Evolutionary conservation across 352 stramenopile genomes (phyloP).

Genomic region (Phytopythium litorale): DNA sequence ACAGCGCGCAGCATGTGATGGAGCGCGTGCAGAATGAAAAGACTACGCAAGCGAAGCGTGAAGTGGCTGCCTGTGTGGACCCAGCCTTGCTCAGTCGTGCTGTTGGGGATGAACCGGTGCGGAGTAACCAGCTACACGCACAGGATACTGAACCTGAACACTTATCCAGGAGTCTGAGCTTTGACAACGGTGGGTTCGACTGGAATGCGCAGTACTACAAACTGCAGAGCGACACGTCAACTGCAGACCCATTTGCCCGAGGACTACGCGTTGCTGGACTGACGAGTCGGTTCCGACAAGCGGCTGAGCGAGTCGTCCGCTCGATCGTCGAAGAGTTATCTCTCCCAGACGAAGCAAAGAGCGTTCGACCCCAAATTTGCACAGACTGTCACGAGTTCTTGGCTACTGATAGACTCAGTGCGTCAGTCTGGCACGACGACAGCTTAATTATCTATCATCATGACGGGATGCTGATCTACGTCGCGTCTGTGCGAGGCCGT

Average conservation of each 20-base stretch:
- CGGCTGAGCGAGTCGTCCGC: slow-evolving; percentile 7
- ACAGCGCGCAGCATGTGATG: slow-evolving; percentile 26
- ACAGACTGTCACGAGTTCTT: slow-evolving; percentile 35
- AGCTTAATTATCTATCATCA: slow-evolving; percentile 24
- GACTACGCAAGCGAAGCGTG: neutral
- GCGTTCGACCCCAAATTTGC: slow-evolving; percentile 6
- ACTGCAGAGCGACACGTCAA: neutral
- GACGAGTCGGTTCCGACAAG: neutral
- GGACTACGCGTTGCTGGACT: neutral
- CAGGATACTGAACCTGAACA: neutral
- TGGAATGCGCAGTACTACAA: neutral
- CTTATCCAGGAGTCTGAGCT: neutral
- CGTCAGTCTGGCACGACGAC: slow-evolving; percentile 1
- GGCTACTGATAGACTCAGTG: slow-evolving; percentile 22
- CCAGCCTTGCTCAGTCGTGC: neutral
- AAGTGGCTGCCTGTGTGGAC: neutral
- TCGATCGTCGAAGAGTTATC: slow-evolving; percentile 35
- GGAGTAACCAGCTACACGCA: neutral
- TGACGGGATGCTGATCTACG: slow-evolving; percentile 34
- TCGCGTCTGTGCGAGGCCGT: slow-evolving; percentile 6
- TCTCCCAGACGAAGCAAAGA: slow-evolving; percentile 20
- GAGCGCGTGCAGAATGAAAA: slow-evolving; percentile 6
- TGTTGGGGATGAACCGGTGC: neutral
- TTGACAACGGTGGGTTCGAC: neutral
- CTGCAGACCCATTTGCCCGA: neutral